Percentiles rank a stretch among this genome's conserved stretches.
phyloP scores from a whole-genome alignment of 2,329 filamentous ascomycete species.

The Microcera coccophila region DNA sequence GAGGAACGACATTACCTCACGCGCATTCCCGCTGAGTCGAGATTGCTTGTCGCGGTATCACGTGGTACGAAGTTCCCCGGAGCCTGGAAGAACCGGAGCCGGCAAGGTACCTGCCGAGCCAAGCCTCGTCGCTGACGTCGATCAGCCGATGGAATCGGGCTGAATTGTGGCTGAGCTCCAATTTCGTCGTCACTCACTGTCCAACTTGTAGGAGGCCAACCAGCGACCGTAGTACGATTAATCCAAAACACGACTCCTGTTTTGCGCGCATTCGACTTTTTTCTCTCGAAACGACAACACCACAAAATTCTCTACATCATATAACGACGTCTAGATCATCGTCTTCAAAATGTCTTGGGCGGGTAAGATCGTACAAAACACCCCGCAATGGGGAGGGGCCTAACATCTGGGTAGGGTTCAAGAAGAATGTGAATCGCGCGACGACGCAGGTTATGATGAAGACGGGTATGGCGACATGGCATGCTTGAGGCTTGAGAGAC shows the following conservation, averaged over 20 bases:
- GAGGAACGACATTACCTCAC: slow-evolving; percentile 3
- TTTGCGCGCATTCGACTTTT: slow-evolving; percentile 12
- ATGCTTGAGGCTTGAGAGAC: background rate
- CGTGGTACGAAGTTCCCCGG: no score
- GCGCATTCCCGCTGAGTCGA: slow-evolving; percentile 2
- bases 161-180: slow-evolving; percentile 32
- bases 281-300: slow-evolving; percentile 8
- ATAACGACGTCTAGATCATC: slow-evolving; percentile 9
- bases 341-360: slow-evolving; percentile 63
- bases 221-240: slow-evolving; percentile 3
- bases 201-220: slow-evolving; percentile 19
- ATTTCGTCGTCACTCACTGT: slow-evolving; percentile 30
- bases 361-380: slow-evolving; percentile 44
- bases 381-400: slow-evolving; percentile 30
- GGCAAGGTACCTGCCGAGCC: slow-evolving; percentile 10
- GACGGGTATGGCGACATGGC: slow-evolving; percentile 61
- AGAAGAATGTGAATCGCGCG: slow-evolving; percentile 97
- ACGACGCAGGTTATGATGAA: slow-evolving; percentile 99
- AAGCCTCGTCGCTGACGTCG: slow-evolving; percentile 30
- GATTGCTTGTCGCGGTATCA: slow-evolving; percentile 19
- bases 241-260: slow-evolving; percentile 12
- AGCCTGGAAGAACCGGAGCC: slow-evolving; percentile 11
- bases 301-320: slow-evolving; percentile 6
- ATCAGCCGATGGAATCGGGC: slow-evolving; percentile 31
- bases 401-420: slow-evolving; percentile 40